phyloP scores from a whole-genome alignment of 139 green algal genomes.

The Chlamydomonas schloesseri region DNA sequence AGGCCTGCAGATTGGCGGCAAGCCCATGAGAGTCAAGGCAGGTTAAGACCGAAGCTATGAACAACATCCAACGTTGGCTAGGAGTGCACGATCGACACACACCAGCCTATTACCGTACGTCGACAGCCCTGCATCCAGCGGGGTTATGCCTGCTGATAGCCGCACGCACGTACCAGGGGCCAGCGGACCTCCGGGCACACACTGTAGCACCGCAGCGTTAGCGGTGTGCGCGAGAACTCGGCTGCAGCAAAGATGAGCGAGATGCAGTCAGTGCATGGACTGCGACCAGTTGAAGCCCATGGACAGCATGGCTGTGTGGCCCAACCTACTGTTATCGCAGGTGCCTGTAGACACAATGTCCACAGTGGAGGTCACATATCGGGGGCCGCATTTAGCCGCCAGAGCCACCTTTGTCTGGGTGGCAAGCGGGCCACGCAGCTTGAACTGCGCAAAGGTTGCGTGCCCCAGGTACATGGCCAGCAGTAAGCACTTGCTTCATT shows the following conservation, averaged over 20 bases:
- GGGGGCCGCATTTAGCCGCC: background rate
- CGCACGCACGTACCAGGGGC: background rate
- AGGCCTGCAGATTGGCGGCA: background rate
- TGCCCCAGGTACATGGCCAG: too few relatives aligned
- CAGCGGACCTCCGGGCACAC: background rate
- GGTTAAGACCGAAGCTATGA: too few relatives aligned
- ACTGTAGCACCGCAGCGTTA: background rate
- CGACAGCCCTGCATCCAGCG: too few relatives aligned
- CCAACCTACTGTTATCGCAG: background rate
- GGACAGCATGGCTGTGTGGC: background rate
- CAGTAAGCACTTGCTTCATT: too few relatives aligned
- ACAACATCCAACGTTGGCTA: too few relatives aligned
- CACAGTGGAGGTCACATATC: background rate
- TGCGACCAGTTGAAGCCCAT: too few relatives aligned
- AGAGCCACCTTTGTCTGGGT: background rate
- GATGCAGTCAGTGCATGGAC: too few relatives aligned
- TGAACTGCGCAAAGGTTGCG: background rate
- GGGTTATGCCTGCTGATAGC: too few relatives aligned
- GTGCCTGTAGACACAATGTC: background rate
- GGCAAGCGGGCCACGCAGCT: background rate
- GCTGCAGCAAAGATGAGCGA: background rate
- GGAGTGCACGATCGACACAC: too few relatives aligned
- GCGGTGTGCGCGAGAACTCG: background rate
- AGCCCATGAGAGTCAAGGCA: too few relatives aligned
- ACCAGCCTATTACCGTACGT: too few relatives aligned